A percentile compares a stretch with the other conserved stretches of the same genome.
Conservation (phyloP, 352 stramenopile genomes). For the Pythium brassicae region DNA sequence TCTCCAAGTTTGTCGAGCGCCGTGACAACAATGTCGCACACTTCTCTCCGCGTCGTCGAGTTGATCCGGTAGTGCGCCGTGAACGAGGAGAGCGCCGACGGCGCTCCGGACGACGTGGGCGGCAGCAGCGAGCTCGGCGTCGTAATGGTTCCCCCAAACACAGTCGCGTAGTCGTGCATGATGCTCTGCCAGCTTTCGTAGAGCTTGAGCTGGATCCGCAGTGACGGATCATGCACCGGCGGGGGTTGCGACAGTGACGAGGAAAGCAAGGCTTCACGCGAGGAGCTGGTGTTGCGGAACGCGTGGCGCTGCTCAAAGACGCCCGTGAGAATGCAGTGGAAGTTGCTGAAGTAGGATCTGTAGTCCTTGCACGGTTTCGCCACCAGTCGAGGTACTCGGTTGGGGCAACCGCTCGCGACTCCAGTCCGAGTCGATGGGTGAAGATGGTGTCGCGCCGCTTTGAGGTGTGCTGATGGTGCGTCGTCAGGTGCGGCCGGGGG, state of each 20-base stretch:
- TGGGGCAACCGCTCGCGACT: no score
- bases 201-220: conserved; percentile 70
- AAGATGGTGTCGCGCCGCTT: no score
- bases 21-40: conserved; percentile 77
- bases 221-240: conserved; percentile 32
- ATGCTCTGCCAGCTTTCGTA: conserved; percentile 82
- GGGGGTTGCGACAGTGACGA: conserved; percentile 1
- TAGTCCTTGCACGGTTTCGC: conserved; percentile 46
- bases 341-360: conserved; percentile 55
- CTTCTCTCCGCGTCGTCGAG: conserved; percentile 63
- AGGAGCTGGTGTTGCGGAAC: conserved; percentile 3
- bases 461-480: no score
- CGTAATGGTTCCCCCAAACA: conserved; percentile 53
- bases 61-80: conserved; percentile 81
- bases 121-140: conserved; percentile 29
- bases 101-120: conserved; percentile 16
- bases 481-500: no score
- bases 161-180: conserved; percentile 84
- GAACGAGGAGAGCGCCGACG: conserved; percentile 30
- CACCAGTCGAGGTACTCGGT: neutral
- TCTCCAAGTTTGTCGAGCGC: conserved; percentile 49
- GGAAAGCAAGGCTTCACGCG: neutral
- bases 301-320: conserved; percentile 51
- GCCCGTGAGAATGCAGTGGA: conserved; percentile 72
- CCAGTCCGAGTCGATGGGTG: no score